Evolutionary conservation across 2,329 filamentous ascomycete species (phyloP).

Genomic region (Cladosporium sp.): DNA sequence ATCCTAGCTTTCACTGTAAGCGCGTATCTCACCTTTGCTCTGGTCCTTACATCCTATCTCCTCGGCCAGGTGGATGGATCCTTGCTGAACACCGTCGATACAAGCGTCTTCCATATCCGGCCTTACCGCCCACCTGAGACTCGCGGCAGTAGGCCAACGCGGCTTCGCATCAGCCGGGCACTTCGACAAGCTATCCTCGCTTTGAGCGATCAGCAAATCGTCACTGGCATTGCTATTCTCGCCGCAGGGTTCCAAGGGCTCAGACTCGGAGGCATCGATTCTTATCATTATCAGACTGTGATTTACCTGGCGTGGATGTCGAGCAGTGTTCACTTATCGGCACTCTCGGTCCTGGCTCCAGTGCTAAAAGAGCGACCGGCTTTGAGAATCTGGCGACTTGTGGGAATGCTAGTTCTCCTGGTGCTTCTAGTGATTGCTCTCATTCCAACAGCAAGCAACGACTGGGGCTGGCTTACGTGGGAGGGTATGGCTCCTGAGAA

Average conservation of each 20-base stretch:
- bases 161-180: background rate
- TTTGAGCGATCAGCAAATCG: constrained; percentile 16
- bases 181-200: constrained; percentile 15
- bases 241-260: constrained; percentile 27
- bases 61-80: constrained; percentile 24
- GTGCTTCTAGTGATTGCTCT: constrained; percentile 27
- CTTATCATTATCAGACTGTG: constrained; percentile 32
- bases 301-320: constrained; percentile 36
- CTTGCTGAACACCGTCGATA: constrained; percentile 23
- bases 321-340: constrained; percentile 30
- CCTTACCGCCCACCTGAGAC: constrained; percentile 16
- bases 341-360: constrained; percentile 25
- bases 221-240: constrained; percentile 26
- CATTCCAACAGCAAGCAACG: constrained; percentile 27
- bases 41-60: constrained; percentile 24
- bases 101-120: constrained; percentile 2
- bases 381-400: constrained; percentile 25
- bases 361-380: constrained; percentile 21
- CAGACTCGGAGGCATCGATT: constrained; percentile 25
- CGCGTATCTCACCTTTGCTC: constrained; percentile 25
- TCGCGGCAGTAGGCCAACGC: background rate
- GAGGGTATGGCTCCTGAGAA: background rate
- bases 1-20: constrained; percentile 28
- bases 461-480: constrained; percentile 23
- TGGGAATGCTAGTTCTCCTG: constrained; percentile 27